These are phyloP conservation scores for Candida andamanensis DNA, from an alignment of 805 yeast genomes.

Conservation along the genomic window DNA sequence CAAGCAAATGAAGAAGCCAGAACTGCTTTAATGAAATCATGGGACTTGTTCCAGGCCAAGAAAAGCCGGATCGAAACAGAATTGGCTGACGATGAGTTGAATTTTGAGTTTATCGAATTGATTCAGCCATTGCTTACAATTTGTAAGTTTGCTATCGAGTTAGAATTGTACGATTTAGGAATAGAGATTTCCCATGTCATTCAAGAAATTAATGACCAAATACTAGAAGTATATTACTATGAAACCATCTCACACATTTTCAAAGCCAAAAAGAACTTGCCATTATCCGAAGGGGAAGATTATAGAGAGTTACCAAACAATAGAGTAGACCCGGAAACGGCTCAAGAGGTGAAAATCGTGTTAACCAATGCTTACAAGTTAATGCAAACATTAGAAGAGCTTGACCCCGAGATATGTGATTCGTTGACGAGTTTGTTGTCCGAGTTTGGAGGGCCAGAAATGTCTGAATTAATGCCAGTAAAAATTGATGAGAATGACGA, in stretches of 20 bases:
- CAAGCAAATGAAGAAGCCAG: conserved; percentile 69
- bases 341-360: conserved; percentile 39
- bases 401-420: conserved; percentile 54
- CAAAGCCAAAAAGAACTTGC: conserved; percentile 22
- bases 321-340: conserved; percentile 22
- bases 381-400: conserved; percentile 34
- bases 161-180: conserved; percentile 65
- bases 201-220: conserved; percentile 78
- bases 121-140: conserved; percentile 71
- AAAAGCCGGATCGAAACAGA: conserved; percentile 29
- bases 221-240: conserved; percentile 75
- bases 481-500: conserved; percentile 28
- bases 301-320: conserved; percentile 35
- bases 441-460: conserved; percentile 58
- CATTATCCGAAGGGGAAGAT: conserved; percentile 23
- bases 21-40: conserved; percentile 59
- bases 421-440: conserved; percentile 49
- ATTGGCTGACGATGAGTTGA: conserved; percentile 39
- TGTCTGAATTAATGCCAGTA: conserved; percentile 37
- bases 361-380: conserved; percentile 44
- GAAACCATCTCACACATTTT: conserved; percentile 73
- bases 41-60: conserved; percentile 60
- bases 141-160: conserved; percentile 71
- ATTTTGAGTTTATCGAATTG: conserved; percentile 55
- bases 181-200: conserved; percentile 58